Evolutionary conservation across 2,329 filamentous ascomycete genomes (phyloP), one percentile per base, ranked within the genome.

Genomic region (Xylariales sp.): DNA sequence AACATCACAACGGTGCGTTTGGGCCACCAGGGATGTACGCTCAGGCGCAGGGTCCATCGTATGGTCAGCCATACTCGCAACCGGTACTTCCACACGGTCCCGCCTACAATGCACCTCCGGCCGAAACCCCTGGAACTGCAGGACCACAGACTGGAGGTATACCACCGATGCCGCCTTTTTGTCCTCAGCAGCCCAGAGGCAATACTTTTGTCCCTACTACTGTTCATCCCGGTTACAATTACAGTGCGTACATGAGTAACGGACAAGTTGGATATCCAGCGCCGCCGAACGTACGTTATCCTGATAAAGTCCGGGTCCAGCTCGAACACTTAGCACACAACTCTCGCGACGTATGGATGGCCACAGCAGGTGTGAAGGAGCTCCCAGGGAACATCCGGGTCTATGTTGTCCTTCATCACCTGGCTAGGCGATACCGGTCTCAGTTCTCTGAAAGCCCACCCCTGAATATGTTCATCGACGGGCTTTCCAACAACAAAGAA

Each of bases 281-380:
- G 19, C 45, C 53, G 21, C 61, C 58, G 27, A 15, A 8, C 14
- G 53, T 41, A 9, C 36, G 43, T 22, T 43, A 65, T 56, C 64
- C 64, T 49, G 67, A 65, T 40, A 62, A 60, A 21, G 71, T 76
- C 46, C 62, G 67, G 44, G 46, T 53, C 14, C 71, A 75, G 48
- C 60, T 79, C 6, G 69, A 77, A 35, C 64, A 73, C 33, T 62
- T 86, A 45, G 70, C 73, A 8, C 66, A 62, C 31, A 70, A 73
- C 53, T 74, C 78, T 4, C 71, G 76, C 44, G 74, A 79, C 18
- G 61, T 84, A 25, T 90, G 84, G 83, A 74, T 75, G 46, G 63
- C 68, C 16, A 73, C 82, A 3, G 71, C 71, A 6, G 70, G 70
- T 3, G 66, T 87, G 47, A 77, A 77, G 50, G 74, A 80, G 38